These are phyloP conservation scores for Malassezia pachydermatis DNA, from an alignment of 1,284 basidiomycete genomes.

Conservation along the genomic window DNA sequence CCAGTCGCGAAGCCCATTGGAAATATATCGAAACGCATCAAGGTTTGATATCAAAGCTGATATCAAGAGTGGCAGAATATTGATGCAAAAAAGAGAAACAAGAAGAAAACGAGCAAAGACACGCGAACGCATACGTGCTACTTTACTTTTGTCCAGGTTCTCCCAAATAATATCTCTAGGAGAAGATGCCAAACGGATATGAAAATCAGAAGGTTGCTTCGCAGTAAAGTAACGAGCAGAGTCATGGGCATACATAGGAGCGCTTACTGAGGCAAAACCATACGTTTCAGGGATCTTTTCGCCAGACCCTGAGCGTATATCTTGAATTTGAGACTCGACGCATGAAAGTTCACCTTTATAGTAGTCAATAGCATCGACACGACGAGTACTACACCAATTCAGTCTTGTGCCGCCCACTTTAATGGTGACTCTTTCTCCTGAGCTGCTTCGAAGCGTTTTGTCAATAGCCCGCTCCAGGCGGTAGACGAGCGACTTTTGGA, in stretches of 20 bases:
- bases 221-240: constrained; percentile 29
- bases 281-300: constrained; percentile 37
- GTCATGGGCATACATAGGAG: constrained; percentile 40
- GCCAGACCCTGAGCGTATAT: constrained; percentile 32
- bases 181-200: constrained; percentile 32
- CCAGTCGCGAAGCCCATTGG: constrained; percentile 23
- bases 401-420: constrained; percentile 51
- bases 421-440: neutral
- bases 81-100: constrained; percentile 34
- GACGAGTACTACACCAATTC: constrained; percentile 55
- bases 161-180: constrained; percentile 44
- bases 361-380: constrained; percentile 49
- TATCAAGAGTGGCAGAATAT: constrained; percentile 36
- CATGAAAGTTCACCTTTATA: constrained; percentile 35
- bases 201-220: constrained; percentile 29
- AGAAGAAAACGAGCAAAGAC: constrained; percentile 32
- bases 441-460: constrained; percentile 8
- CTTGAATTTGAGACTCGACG: constrained; percentile 50
- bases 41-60: constrained; percentile 42
- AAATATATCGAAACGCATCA: constrained; percentile 28
- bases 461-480: constrained; percentile 74
- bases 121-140: constrained; percentile 26
- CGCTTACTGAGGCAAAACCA: constrained; percentile 43
- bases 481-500: constrained; percentile 73
- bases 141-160: constrained; percentile 31